phyloP scores from a whole-genome alignment of 495 filamentous ascomycete species.

The Chaetomium fimeti region DNA sequence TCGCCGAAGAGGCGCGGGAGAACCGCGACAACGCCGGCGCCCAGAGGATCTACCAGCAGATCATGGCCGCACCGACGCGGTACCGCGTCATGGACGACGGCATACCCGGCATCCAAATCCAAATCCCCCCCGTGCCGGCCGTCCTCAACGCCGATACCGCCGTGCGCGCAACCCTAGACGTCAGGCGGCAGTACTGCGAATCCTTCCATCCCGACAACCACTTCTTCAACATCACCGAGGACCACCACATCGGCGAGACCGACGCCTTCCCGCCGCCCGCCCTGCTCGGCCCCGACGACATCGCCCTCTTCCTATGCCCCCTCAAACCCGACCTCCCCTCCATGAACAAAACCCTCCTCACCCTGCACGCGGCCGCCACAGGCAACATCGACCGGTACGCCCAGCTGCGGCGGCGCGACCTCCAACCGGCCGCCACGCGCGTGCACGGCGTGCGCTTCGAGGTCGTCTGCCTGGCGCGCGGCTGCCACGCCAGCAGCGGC shows the following conservation, averaged over 20 bases:
- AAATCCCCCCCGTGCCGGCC: constrained; percentile 10
- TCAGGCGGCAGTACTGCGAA: constrained; percentile 2
- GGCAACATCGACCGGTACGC: constrained; percentile 26
- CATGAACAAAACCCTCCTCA: constrained; percentile 23
- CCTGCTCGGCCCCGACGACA: neutral
- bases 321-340: constrained; percentile 23
- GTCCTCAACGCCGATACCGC: constrained; percentile 27
- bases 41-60: constrained; percentile 17
- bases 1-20: constrained; percentile 29
- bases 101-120: constrained; percentile 9
- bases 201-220: neutral
- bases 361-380: constrained; percentile 24
- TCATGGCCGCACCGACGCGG: constrained; percentile 18
- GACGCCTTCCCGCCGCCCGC: too few species aligned
- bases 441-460: neutral
- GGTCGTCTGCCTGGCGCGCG: neutral
- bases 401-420: constrained; percentile 20
- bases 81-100: constrained; percentile 28
- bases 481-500: constrained; percentile 22
- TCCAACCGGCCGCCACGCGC: neutral
- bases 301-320: constrained; percentile 7
- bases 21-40: constrained; percentile 6
- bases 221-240: constrained; percentile 25
- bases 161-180: constrained; percentile 10
- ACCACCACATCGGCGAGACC: neutral